Percentiles rank a stretch among this genome's conserved stretches.
Conservation (phyloP, 208 protist species). For the Angomonas deanei region DNA sequence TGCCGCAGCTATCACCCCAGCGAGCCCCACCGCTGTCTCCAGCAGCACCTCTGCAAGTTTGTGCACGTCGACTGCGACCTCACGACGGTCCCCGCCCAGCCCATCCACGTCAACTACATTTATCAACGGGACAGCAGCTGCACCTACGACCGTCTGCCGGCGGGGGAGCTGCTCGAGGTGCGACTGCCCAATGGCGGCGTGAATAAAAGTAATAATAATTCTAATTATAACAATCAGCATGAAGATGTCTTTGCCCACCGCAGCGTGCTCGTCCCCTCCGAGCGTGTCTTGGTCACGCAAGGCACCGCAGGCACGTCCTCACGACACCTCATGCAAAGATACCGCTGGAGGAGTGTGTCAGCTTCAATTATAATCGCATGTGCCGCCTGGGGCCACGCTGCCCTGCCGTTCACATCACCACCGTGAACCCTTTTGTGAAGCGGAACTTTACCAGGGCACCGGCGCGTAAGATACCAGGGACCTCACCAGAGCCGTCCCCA, state of each 20-base stretch:
- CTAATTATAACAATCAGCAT: too few relatives aligned
- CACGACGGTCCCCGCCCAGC: constrained; percentile 33
- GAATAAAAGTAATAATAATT: too few relatives aligned
- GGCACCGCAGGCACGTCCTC: neutral
- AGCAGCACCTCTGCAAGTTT: constrained; percentile 72
- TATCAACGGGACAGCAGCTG: constrained; percentile 51
- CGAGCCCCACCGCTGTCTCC: constrained; percentile 43
- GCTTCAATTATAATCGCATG: neutral
- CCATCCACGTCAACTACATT: constrained; percentile 82
- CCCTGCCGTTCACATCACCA: neutral
- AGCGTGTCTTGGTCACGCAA: neutral
- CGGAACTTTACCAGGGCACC: neutral
- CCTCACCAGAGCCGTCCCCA: neutral
- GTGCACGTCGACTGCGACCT: constrained; percentile 67
- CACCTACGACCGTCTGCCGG: constrained; percentile 65
- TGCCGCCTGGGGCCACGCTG: constrained; percentile 1
- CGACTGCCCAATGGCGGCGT: constrained; percentile 9
- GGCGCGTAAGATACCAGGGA: neutral
- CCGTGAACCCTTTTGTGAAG: neutral
- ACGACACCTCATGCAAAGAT: too few relatives aligned
- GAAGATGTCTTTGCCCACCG: too few relatives aligned
- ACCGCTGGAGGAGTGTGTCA: neutral
- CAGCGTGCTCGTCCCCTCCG: neutral
- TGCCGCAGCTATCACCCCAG: constrained; percentile 65
- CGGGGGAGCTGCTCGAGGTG: constrained; percentile 12